Base-by-base conservation (phyloP, 352 stramenopile species). In the Elongisporangium anandrum region DNA sequence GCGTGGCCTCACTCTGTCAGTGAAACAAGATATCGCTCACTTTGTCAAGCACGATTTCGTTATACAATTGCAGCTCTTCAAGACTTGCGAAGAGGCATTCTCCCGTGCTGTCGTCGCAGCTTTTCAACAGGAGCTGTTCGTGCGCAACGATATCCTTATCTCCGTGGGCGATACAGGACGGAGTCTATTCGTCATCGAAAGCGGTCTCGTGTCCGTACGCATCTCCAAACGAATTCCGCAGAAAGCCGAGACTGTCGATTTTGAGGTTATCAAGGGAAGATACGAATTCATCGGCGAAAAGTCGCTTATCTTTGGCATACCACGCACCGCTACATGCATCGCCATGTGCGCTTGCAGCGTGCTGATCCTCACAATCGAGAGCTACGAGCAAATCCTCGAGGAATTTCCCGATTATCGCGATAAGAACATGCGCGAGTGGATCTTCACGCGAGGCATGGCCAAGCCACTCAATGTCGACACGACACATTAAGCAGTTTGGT, bases 81-180 rank as follows among this genome's bases (percentile, higher is more conserved):
- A 62, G 4, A 66, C 38, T 15, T 77, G 66, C 16, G 75, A 82
- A 38, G 59, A 76, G 34, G 66, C 65, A 1, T 85, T 85, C 56
- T 66, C 64, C 4, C 68, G 73, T 4, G 70, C 72, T 0, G 64
- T 82, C 12, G 61, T 82, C 39, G 53, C 73, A 1, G 63, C 73
- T 4, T 70, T 85, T 22, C 59, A 80, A 39, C 70, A 70, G 38
- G 75, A 85, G 49, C 64, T 85, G 5, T 85, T 71, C 29, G 75
- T 81, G n/a, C 64, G 67, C 13, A 75, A 79, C 23, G 72, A 85
- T 45, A 59, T 80, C 8, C 79, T 85, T 55, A 85, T 81, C 51
- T 56, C 60, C 3, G 61, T 76, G 21, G 75, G 70, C 1, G 69
- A 80, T 49, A 53, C 50, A 0, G 66, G 59, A 8, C 59, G 72